Base-by-base conservation (phyloP, 2,329 filamentous ascomycete species). In the Aspergillus amoenus region DNA sequence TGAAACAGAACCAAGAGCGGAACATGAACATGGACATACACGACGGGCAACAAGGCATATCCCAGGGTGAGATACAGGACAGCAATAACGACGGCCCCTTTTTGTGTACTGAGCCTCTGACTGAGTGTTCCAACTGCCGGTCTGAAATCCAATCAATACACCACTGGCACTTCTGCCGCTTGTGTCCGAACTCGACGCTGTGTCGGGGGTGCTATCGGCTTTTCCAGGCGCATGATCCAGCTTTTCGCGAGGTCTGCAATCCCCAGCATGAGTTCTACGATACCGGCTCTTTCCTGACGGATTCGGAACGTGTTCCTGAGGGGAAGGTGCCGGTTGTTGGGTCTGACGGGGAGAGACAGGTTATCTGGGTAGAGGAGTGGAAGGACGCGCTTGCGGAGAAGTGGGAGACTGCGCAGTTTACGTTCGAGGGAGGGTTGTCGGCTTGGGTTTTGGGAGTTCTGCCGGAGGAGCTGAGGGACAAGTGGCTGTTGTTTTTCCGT, bases 301-400 rank as follows among this genome's bases (percentile, higher is more conserved):
- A 9, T 3, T 44, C 49, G 1, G 49, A 44, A n/a, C 5, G 15
- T 21, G 32, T 46, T 34, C 18, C n/a, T 12, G 15, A 21, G 4
- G 24, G 47, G 11, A 56, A 9, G 24, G 48, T 51, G 5, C 39
- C 22, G 9, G 11, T 50, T 8, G n/a, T 32, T 11, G n/a, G 15
- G 13, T 32, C 32, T 13, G 39, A 42, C 39, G 57, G 57, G 2
- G 18, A 54, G 21, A 54, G 27, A 17, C 39, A 22, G 13, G 18
- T 18, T 6, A 27, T 48, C 22, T 60, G 54, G 54, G 42, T 60
- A 3, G 50, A 57, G 17, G 57, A 60, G 24, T 60, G 54, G 57
- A 57, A 60, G 54, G 49, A 60, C 32, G 43, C 27, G 15, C 57
- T 60, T 7, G 37, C 22, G 11, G 45, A 57, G 34, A 60, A 57